These are phyloP conservation scores for Lodderomyces parapsilosis DNA, from an alignment of 1,139 yeast genomes.

Conservation along the genomic window DNA sequence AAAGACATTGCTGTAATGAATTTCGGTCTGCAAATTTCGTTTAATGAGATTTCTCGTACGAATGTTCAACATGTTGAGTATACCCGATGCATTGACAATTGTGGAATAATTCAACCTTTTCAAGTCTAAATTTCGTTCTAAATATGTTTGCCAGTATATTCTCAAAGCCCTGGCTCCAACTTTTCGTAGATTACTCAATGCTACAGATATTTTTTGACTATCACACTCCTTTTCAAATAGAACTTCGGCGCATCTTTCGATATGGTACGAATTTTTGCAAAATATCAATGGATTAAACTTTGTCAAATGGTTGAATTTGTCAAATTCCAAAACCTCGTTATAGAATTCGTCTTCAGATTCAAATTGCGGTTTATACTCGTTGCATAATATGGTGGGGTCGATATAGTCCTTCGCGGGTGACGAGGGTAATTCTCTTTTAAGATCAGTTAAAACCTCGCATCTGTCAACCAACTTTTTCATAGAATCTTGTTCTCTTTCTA, in stretches of 20 bases:
- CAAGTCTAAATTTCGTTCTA: not conserved
- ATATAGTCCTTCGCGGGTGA: not conserved
- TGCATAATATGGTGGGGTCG: not conserved
- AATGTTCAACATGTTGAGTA: slow-evolving; percentile 1
- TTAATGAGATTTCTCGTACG: not conserved
- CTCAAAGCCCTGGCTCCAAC: slow-evolving; percentile 6
- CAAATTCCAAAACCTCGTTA: slow-evolving; percentile 9
- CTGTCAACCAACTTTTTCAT: not conserved
- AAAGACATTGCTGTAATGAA: slow-evolving; percentile 2
- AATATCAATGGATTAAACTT: slow-evolving; percentile 12
- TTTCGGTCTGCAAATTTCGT: not conserved
- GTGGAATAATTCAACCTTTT: not conserved
- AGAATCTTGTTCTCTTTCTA: not conserved
- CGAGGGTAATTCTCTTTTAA: not conserved
- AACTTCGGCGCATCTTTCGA: not conserved
- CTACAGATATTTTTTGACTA: not conserved
- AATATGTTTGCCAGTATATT: slow-evolving; percentile 1
- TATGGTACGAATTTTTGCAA: slow-evolving; percentile 4
- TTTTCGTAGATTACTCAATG: slow-evolving; percentile 1
- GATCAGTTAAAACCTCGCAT: not conserved
- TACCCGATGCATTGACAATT: slow-evolving; percentile 2
- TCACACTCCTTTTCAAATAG: not conserved
- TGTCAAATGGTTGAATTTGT: slow-evolving; percentile 4
- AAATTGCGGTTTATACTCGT: not conserved
- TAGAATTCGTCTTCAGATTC: slow-evolving; percentile 4